These are phyloP conservation scores for Apiotrichum montevideense DNA, from an alignment of 1,284 basidiomycete genomes.

Conservation along the genomic window DNA sequence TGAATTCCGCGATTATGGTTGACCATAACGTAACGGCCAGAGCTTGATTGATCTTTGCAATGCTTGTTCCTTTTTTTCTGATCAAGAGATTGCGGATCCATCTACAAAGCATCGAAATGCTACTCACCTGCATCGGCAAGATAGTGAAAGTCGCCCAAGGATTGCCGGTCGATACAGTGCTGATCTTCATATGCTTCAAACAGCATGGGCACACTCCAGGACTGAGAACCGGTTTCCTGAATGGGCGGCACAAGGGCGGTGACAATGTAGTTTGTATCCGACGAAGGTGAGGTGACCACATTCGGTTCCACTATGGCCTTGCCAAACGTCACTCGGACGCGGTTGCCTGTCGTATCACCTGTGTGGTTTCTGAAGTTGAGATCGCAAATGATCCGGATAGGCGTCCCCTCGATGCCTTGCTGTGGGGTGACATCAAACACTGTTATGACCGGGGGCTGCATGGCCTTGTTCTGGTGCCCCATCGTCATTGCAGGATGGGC, in stretches of 20 bases:
- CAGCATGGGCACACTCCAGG: slow-evolving; percentile 24
- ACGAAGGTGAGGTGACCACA: slow-evolving; percentile 6
- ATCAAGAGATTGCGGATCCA: background rate
- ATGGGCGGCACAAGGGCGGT: slow-evolving; percentile 2
- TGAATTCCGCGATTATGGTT: background rate
- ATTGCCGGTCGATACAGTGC: slow-evolving; percentile 27
- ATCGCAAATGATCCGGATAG: slow-evolving; percentile 29
- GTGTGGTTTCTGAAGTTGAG: slow-evolving; percentile 12
- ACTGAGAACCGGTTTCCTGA: background rate
- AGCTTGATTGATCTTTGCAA: background rate
- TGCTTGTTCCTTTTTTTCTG: background rate
- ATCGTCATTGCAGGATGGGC: background rate
- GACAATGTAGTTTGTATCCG: slow-evolving; percentile 4
- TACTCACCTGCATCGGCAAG: background rate
- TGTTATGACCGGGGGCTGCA: slow-evolving; percentile 8
- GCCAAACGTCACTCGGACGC: slow-evolving; percentile 33
- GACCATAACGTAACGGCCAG: background rate
- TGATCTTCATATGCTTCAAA: slow-evolving; percentile 34
- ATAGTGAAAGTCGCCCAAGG: slow-evolving; percentile 31
- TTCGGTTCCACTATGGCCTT: slow-evolving; percentile 28
- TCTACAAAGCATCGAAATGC: background rate
- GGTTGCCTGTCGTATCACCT: slow-evolving; percentile 4
- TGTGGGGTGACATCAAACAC: slow-evolving; percentile 24
- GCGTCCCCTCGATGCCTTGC: slow-evolving; percentile 27
- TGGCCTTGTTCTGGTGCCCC: background rate